Evolutionary conservation across 352 stramenopile genomes (phyloP).

Genomic region (Pythium insidiosum): DNA sequence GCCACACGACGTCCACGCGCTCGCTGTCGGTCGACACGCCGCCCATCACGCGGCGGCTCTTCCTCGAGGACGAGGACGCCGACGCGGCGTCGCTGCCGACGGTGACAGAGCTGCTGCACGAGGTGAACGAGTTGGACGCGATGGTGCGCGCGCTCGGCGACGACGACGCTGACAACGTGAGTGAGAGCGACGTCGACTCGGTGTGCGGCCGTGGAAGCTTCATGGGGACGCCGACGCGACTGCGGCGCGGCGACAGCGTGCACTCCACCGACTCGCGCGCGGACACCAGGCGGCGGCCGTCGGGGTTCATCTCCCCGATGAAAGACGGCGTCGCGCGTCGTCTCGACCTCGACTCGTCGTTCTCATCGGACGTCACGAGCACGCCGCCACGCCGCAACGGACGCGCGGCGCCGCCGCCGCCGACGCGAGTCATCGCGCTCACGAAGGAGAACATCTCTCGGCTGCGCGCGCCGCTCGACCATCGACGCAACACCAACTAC

Average conservation of each 20-base stretch:
- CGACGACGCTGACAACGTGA: conserved; percentile 9
- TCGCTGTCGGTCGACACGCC: conserved; percentile 16
- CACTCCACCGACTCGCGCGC: conserved; percentile 18
- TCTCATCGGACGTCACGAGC: conserved; percentile 30
- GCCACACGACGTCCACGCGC: neutral
- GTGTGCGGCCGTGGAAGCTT: no score
- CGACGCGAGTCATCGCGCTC: conserved; percentile 50
- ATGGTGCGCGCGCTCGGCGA: conserved; percentile 16
- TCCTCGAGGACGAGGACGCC: conserved; percentile 10
- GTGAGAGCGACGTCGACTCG: no score
- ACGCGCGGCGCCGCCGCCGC: conserved; percentile 22
- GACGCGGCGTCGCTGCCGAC: conserved; percentile 24
- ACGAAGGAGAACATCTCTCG: conserved; percentile 78
- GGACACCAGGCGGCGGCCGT: no score
- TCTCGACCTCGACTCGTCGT: conserved; percentile 15
- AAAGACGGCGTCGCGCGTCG: no score
- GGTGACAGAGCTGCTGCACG: conserved; percentile 44
- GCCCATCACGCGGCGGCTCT: conserved; percentile 21
- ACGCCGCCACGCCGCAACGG: conserved; percentile 24
- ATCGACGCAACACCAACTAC: conserved; percentile 18
- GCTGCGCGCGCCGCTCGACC: conserved; percentile 33
- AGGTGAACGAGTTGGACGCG: conserved; percentile 38
- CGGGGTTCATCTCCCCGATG: no score
- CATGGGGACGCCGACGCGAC: no score
- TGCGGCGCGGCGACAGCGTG: no score